These are phyloP conservation scores for Termitomyces sp. DNA, from an alignment of 768 basidiomycete species.

Conservation along the genomic window DNA sequence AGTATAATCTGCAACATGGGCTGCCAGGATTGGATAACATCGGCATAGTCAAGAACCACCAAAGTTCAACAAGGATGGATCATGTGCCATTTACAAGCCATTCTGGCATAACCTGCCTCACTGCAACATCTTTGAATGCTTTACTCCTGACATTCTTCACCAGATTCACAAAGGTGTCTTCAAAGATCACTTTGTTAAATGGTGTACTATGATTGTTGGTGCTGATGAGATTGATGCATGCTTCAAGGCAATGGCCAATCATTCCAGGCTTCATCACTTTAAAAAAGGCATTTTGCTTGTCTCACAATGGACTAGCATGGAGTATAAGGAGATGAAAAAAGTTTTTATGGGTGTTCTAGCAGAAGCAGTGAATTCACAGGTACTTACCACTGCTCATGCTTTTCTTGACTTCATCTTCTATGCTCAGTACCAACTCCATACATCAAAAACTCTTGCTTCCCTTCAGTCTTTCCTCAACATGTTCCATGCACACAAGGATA, in stretches of 20 bases:
- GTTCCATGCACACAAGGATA: constrained; percentile 29
- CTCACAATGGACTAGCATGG: constrained; percentile 1
- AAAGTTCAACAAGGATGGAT: constrained; percentile 11
- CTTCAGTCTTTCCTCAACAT: constrained; percentile 18
- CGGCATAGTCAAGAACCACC: neutral
- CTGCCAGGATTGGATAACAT: constrained; percentile 22
- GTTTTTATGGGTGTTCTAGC: constrained; percentile 22
- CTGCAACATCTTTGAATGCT: constrained; percentile 32
- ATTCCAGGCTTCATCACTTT: constrained; percentile 10
- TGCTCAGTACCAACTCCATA: constrained; percentile 3
- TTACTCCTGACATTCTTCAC: constrained; percentile 44
- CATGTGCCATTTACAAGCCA: constrained; percentile 19
- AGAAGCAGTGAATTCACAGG: constrained; percentile 15
- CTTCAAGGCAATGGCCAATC: constrained; percentile 25
- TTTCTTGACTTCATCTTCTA: constrained; percentile 24
- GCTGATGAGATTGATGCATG: constrained; percentile 18
- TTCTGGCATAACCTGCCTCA: constrained; percentile 39
- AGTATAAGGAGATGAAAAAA: constrained; percentile 11
- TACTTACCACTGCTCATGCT: constrained; percentile 19
- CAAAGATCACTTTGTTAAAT: constrained; percentile 38
- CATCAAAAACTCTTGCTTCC: constrained; percentile 17
- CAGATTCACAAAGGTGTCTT: constrained; percentile 48
- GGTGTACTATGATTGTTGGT: constrained; percentile 10
- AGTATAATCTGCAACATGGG: constrained; percentile 16
- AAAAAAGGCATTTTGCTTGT: constrained; percentile 3